Base-by-base conservation (phyloP, 2,329 filamentous ascomycete species). In the Berkeleyomyces rouxiae region DNA sequence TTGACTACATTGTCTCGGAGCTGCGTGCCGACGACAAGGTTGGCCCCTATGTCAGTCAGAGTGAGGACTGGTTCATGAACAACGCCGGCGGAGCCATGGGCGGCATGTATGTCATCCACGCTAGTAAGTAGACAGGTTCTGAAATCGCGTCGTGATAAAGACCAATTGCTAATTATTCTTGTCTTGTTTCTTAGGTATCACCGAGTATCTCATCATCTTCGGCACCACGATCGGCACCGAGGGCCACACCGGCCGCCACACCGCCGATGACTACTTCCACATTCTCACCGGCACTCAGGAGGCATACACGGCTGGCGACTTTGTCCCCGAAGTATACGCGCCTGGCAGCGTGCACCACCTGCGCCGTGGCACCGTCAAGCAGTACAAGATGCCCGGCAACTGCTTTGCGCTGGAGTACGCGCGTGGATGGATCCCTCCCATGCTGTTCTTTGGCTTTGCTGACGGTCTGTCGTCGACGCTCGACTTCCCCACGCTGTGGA, bases 191-290 rank as follows among this genome's bases (percentile, higher is more conserved):
- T 13, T 59, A 82, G 82, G 83, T 70, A 78, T 96, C 66, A 95
- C 90, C 23, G 90, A 96, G 74, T 95, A 95, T 75, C 78, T 95
- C 68, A 93, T 95, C 72, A 84, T 95, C 75, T 95, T 93, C 72
- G 89, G 88, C 72, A 88, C 87, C 1, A 80, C 88, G 7, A 75
- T 91, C 68, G 90, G 90, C 68, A 95, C 90, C 10, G 90, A 95
- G 74, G 90, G 90, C 66, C 90, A 95, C 78, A 83, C 83, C 1
- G 90, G 90, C 67, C 87, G 90, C 59, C 90, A 95, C 79, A 92
- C 89, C 10, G 90, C 90, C 13, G 88, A 95, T 75, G 90, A 96
- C 78, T 96, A 93, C 79, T 96, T 96, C 79, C 83, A 91, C 78
- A 95, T 96, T 78, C 79, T 96, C 40, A 78, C 78, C 42, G 90